Base-by-base conservation (phyloP, 2,329 filamentous ascomycete genomes). In the Sarocladium oryzae region DNA sequence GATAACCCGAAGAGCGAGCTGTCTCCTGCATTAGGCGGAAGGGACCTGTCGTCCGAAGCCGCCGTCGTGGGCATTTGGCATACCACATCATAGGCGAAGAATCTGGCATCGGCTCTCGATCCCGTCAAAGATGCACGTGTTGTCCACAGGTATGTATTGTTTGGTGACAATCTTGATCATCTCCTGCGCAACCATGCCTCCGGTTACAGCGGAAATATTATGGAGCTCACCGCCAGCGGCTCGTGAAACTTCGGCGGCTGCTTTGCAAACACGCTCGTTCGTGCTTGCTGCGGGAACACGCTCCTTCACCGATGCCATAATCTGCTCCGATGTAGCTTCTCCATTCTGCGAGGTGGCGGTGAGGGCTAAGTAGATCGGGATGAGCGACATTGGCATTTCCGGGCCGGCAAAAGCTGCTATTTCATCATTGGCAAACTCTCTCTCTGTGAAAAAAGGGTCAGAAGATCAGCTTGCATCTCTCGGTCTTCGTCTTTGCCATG, bases 151-250 rank as follows among this genome's bases (percentile, higher is more conserved):
- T 38, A 86, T 74, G 67, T 87, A 88, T 69, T 88, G 84, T 61
- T 82, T 82, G 11, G 84, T 87, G 60, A 87, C 79, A 53, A 92
- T 81, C 66, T 99, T 99, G 71, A 99, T 95, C 56, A 92, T 82
- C 71, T 99, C 93, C 69, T 99, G 95, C n/a, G 92, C 89, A 45
- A 95, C 86, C 73, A 99, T 86, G 2, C 93, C 95, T 26, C 93
- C 95, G 1, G 85, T 86, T 52, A 96, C 71, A 23, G 91, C 85
- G 28, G 91, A 87, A 52, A 95, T 88, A 64, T 96, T 97, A 72
- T 99, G 93, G 54, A 99, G 72, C 66, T 99, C 95, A 51, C 84
- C 88, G 24, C 89, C 88, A 45, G 82, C 84, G 32, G 89, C 87
- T 54, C 95, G 82, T 30, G 85, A 81, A 38, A 89, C 75, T 66